Base-by-base conservation (phyloP, 2,329 filamentous ascomycete species). In the Magnaporthiopsis rhizophila region DNA sequence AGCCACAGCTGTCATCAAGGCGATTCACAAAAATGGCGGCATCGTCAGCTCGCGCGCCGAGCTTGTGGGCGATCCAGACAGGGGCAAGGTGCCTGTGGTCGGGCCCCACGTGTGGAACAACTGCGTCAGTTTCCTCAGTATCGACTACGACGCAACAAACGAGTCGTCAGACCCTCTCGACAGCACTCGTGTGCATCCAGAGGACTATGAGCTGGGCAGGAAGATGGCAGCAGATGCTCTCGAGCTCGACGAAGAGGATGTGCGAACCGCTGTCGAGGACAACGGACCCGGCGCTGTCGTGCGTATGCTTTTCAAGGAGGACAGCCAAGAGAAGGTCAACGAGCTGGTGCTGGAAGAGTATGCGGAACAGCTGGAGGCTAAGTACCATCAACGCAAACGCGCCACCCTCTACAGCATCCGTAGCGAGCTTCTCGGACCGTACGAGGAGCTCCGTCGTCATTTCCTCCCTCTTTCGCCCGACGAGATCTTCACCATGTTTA, bases 171-270 rank as follows among this genome's bases (percentile, higher is more conserved):
- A 99, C 73, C 96, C 96, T 65, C 83, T 99, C 32, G 95, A 99
- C 77, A 96, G 95, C 73, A 99, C 95, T 60, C 90, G 95, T 79
- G 92, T 99, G 24, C 95, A 99, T 72, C 95, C 95, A 1, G 95
- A 99, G 79, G 95, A 99, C 74, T 99, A 99, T 76, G 95, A 99
- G 70, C 88, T 99, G 67, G 95, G 92, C 61, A 91, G 94, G 70
- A 99, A 99, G 78, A 98, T 99, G 89, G 95, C 95, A 26, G 95
- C 95, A 3, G 95, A 99, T 80, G 95, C 95, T 21, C 81, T 99
- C 61, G 94, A 97, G 74, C 83, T 99, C 69, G 95, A 99, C 70
- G 95, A 99, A 77, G 95, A 99, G 79, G 95, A 99, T 71, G 92
- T 99, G 73, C 96, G 97, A 76, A 92, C 90, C 1, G 93, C 98